These are phyloP conservation scores for Penicillium chermesinum DNA, from an alignment of 495 filamentous ascomycete species.

Conservation along the genomic window DNA sequence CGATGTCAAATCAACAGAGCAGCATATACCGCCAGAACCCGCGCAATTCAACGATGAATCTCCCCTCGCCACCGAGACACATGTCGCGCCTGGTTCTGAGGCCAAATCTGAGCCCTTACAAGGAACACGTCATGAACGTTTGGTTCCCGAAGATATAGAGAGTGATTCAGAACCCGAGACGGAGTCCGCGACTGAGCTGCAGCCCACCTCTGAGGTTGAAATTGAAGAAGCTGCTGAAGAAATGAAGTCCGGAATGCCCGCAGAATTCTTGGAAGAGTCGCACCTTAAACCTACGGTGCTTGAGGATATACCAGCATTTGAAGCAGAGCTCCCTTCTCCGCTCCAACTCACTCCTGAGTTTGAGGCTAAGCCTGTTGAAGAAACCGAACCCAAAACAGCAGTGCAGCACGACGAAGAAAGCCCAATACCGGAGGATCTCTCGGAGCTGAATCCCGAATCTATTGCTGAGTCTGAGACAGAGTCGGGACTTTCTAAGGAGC, in stretches of 20 bases:
- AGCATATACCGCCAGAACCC: not conserved
- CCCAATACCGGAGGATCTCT: not conserved
- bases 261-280: too few relatives aligned
- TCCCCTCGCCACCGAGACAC: not conserved
- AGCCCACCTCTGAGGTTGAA: too few relatives aligned
- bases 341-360: too few relatives aligned
- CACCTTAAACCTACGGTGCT: too few relatives aligned
- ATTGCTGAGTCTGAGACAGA: not conserved
- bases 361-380: too few relatives aligned
- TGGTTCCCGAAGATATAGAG: too few relatives aligned
- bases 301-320: too few relatives aligned
- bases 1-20: not conserved
- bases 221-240: not conserved
- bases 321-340: too few relatives aligned
- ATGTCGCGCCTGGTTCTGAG: not conserved
- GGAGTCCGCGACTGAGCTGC: too few relatives aligned
- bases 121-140: too few relatives aligned
- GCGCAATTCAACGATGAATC: not conserved
- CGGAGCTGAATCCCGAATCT: not conserved
- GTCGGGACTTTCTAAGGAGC: not conserved
- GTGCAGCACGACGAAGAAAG: not conserved
- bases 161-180: too few relatives aligned
- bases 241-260: too few relatives aligned
- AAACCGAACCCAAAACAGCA: not conserved
- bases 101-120: not conserved